These are phyloP conservation scores for Globisporangium sylvaticum DNA, from an alignment of 352 stramenopile genomes.

Conservation along the genomic window DNA sequence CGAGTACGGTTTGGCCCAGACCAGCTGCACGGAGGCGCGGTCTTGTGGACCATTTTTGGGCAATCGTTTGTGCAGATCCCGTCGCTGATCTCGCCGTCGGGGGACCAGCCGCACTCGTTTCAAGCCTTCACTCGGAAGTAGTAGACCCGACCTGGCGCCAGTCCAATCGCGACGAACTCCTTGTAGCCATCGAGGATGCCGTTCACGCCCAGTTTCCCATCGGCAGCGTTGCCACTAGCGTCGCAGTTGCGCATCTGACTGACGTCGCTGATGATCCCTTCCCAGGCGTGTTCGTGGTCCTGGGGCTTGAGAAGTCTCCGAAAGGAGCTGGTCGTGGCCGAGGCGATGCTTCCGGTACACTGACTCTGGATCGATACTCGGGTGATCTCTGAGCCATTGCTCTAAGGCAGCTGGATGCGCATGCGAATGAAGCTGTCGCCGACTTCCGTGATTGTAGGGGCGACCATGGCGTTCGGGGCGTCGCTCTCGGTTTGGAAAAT, in stretches of 20 bases:
- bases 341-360: constrained; percentile 30
- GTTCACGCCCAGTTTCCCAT: background rate
- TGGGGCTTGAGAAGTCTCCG: constrained; percentile 30
- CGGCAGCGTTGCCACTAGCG: background rate
- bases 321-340: constrained; percentile 27
- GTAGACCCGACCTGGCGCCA: constrained; percentile 44
- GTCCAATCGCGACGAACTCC: constrained; percentile 26
- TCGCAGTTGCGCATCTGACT: constrained; percentile 23
- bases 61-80: constrained; percentile 53
- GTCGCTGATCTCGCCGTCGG: constrained; percentile 41
- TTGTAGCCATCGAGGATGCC: constrained; percentile 17
- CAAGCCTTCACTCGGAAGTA: constrained; percentile 42
- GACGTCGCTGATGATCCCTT: constrained; percentile 27
- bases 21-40: constrained; percentile 28
- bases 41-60: constrained; percentile 32
- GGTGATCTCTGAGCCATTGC: constrained; percentile 34
- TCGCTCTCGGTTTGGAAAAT: constrained; percentile 35
- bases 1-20: constrained; percentile 53
- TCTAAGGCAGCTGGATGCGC: constrained; percentile 30
- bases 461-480: constrained; percentile 35
- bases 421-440: constrained; percentile 39
- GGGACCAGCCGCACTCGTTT: constrained; percentile 50
- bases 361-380: constrained; percentile 37
- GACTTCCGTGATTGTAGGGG: constrained; percentile 33
- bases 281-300: constrained; percentile 31